phyloP scores from a whole-genome alignment of 768 basidiomycete species.

The Leccinum variicolor region DNA sequence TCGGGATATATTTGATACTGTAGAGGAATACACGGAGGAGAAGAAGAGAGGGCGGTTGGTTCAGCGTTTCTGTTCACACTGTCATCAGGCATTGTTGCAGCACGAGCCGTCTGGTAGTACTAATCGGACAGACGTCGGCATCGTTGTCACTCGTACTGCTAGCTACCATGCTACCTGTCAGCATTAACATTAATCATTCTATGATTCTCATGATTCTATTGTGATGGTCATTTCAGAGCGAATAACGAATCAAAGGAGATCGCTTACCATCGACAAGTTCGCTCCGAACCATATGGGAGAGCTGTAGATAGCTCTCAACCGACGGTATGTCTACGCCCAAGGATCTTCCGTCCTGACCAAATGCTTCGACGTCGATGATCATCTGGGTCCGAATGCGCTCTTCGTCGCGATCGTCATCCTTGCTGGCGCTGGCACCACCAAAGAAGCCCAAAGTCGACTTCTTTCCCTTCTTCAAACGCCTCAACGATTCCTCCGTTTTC shows the following conservation, averaged over 20 bases:
- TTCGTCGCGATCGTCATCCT: conserved; percentile 75
- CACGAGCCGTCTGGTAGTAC: conserved; percentile 17
- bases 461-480: conserved; percentile 84
- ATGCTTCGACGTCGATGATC: conserved; percentile 81
- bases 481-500: conserved; percentile 88
- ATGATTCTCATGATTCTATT: conserved; percentile 14
- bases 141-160: conserved; percentile 56
- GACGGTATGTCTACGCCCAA: conserved; percentile 62
- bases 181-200: conserved; percentile 17
- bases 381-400: conserved; percentile 82
- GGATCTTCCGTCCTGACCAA: conserved; percentile 70
- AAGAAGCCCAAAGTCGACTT: conserved; percentile 81
- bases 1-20: conserved; percentile 74
- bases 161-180: conserved; percentile 53
- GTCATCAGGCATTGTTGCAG: conserved; percentile 45
- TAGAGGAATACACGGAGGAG: conserved; percentile 58
- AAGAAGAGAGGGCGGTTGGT: conserved; percentile 63
- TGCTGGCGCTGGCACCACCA: conserved; percentile 43
- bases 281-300: conserved; percentile 60
- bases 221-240: not conserved
- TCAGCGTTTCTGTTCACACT: conserved; percentile 46
- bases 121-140: conserved; percentile 19
- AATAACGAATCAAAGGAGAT: not conserved
- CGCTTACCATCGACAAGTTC: conserved; percentile 34
- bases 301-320: conserved; percentile 48